These are phyloP conservation scores for Penicillium sp. DNA, from an alignment of 2,329 filamentous ascomycete species.

Conservation along the genomic window DNA sequence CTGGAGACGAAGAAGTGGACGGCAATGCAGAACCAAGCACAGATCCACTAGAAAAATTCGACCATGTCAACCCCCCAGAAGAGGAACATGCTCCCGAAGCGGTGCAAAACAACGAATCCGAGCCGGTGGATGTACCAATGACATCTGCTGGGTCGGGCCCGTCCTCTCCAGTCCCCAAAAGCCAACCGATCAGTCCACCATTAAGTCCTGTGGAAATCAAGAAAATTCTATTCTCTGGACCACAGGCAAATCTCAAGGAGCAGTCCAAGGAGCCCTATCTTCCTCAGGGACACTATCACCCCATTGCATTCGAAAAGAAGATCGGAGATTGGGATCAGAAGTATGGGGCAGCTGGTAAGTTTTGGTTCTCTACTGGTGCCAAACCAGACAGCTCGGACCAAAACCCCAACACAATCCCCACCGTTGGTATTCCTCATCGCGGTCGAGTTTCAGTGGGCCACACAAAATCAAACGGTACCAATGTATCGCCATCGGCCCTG, in stretches of 20 bases:
- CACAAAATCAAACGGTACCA: constrained; percentile 4
- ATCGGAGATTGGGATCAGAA: constrained; percentile 52
- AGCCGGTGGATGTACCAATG: constrained; percentile 4
- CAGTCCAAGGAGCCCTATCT: constrained; percentile 9
- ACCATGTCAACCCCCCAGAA: not conserved
- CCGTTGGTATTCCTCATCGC: constrained; percentile 37
- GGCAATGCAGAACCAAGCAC: constrained; percentile 5
- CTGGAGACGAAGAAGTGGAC: constrained; percentile 9
- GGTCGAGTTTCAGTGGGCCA: constrained; percentile 5
- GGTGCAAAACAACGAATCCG: not conserved
- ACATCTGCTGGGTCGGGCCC: constrained; percentile 2
- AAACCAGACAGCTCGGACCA: constrained; percentile 5
- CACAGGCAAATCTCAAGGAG: constrained; percentile 5
- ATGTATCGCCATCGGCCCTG: constrained; percentile 4
- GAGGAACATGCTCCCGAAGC: not conserved
- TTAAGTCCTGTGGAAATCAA: constrained; percentile 42
- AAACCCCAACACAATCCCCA: constrained; percentile 33
- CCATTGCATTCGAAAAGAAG: constrained; percentile 52
- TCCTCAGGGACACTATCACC: constrained; percentile 51
- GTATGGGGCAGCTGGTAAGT: constrained; percentile 52
- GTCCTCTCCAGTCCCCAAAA: constrained; percentile 18
- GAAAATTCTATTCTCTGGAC: constrained; percentile 45
- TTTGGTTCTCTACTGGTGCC: constrained; percentile 33
- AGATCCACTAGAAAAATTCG: not conserved
- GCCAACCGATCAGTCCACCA: constrained; percentile 39